A percentile compares a stretch with the other conserved stretches of the same genome.
Conservation (phyloP, 139 green algal genomes). For the Chlamydomonas sp. region DNA sequence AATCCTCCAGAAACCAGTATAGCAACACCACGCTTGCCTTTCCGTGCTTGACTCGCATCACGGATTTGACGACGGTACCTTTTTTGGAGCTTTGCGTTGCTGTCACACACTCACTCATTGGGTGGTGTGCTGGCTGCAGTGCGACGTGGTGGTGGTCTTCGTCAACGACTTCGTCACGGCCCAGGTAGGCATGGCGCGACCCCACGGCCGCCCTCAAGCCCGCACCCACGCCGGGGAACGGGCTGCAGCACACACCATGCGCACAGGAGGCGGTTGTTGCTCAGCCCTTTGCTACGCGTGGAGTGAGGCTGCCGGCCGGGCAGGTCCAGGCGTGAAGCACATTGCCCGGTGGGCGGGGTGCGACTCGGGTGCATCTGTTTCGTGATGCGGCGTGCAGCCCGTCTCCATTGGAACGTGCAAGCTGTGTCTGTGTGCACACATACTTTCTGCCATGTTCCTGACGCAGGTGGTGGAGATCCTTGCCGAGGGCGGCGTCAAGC, state of each 20-base stretch:
- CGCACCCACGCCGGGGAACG: too few species aligned
- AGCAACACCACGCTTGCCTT: too few species aligned
- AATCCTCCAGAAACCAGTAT: too few species aligned
- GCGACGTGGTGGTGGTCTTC: constrained; percentile 68
- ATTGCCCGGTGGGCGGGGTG: not conserved
- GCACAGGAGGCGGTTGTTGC: not conserved
- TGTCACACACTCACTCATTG: too few species aligned
- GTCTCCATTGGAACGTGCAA: too few species aligned
- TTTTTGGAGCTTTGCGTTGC: too few species aligned
- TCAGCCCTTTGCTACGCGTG: constrained; percentile 51
- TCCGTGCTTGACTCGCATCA: too few species aligned
- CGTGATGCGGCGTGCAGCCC: too few species aligned
- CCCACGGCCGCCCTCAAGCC: too few species aligned
- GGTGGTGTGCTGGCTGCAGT: not conserved
- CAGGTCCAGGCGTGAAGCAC: constrained; percentile 40
- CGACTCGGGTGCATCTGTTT: not conserved
- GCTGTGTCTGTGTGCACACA: not conserved
- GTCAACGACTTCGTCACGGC: constrained; percentile 54
- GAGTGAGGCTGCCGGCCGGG: constrained; percentile 71
- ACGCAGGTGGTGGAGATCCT: constrained; percentile 64
- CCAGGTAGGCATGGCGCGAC: not conserved
- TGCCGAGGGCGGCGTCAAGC: constrained; percentile 61
- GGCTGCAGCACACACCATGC: too few species aligned
- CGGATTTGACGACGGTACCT: too few species aligned
- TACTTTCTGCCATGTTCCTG: not conserved